Evolutionary conservation across 768 basidiomycete genomes (phyloP), one percentile per base, ranked within the genome.

Genomic region (Pulveroboletus ravenelii): DNA sequence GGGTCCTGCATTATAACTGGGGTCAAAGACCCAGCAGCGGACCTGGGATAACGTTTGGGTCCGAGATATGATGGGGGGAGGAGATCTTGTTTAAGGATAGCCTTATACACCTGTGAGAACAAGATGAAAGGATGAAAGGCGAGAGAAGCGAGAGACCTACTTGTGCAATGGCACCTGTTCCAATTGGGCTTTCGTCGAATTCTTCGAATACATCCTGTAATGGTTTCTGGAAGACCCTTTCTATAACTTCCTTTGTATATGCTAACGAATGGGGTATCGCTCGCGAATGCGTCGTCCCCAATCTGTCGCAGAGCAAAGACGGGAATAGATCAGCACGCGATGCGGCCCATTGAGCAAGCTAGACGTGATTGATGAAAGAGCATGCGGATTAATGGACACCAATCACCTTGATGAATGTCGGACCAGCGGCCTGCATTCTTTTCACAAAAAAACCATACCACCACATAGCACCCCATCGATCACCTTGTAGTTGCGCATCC

Each of bases 81-180:
- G 49, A 97, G 76, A 64, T 93, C 84, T 44, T 82, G 78, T 58
- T 85, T 89, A 49, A 97, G 80, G 12, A 78, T 88, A 32, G 91
- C 95, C 58, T 84, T 81, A 68, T 98, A 95, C 8, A 98, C 94
- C 87, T 89, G 51, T 20, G 20, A 15, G 18, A 14, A 43, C 32
- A 27, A 20, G 25, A 43, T 50, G 29, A 50, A 35, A 25, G 20
- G 1, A 41, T 14, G 14, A 18, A 27, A 12, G 30, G 27, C 12
- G 45, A 45, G 32, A 44, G 17, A 40, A 47, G 14, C 3, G 40
- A 58, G 65, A 79, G 25, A 47, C 58, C 17, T 52, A 58, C 65
- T 72, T 99, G 96, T 17, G 95, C 96, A 55, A 99, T 96, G n/a
- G 96, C 94, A 23, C 96, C 96, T 10, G 88, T 89, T n/a, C 96